Conservation (phyloP, 2,329 filamentous ascomycete genomes). For the Lachnellula cervina region DNA sequence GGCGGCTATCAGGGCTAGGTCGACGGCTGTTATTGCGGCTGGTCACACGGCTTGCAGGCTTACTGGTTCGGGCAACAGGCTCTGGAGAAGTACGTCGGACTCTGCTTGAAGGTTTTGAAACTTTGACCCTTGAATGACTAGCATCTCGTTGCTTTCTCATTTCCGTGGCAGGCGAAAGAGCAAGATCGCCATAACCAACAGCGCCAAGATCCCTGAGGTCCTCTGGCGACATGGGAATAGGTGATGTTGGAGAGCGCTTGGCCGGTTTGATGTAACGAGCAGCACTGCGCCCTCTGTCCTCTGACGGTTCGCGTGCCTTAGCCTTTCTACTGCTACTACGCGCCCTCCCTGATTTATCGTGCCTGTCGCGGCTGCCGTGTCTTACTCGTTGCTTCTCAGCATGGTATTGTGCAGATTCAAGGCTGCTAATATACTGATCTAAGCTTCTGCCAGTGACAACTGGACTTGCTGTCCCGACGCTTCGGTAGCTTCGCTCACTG, state of each 20-base stretch:
- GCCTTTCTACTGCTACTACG: slow-evolving; percentile 46
- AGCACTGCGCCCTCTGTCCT: slow-evolving; percentile 63
- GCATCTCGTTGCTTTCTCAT: slow-evolving; percentile 17
- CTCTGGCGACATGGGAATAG: slow-evolving; percentile 90
- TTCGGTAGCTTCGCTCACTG: slow-evolving; percentile 44
- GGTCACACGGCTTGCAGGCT: slow-evolving; percentile 28
- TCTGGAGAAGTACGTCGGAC: slow-evolving; percentile 28
- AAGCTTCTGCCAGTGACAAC: slow-evolving; percentile 61
- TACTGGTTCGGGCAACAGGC: slow-evolving; percentile 17
- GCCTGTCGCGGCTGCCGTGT: slow-evolving; percentile 47
- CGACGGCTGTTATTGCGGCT: slow-evolving; percentile 39
- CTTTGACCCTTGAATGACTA: slow-evolving; percentile 29
- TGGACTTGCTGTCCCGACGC: slow-evolving; percentile 42
- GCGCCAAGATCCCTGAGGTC: slow-evolving; percentile 62
- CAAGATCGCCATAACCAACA: slow-evolving; percentile 30
- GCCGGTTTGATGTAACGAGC: slow-evolving; percentile 66
- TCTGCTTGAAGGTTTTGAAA: slow-evolving; percentile 33
- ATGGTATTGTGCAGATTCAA: slow-evolving; percentile 70
- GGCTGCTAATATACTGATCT: slow-evolving; percentile 80
- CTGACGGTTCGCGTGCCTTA: slow-evolving; percentile 55
- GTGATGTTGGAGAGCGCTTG: slow-evolving; percentile 87
- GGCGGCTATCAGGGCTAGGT: slow-evolving; percentile 33
- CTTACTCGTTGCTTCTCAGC: slow-evolving; percentile 46
- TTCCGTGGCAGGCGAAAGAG: slow-evolving; percentile 22
- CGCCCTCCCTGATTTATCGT: slow-evolving; percentile 35